Evolutionary conservation across 2,329 filamentous ascomycete species (phyloP).

Genomic region (Monosporascus sp.): DNA sequence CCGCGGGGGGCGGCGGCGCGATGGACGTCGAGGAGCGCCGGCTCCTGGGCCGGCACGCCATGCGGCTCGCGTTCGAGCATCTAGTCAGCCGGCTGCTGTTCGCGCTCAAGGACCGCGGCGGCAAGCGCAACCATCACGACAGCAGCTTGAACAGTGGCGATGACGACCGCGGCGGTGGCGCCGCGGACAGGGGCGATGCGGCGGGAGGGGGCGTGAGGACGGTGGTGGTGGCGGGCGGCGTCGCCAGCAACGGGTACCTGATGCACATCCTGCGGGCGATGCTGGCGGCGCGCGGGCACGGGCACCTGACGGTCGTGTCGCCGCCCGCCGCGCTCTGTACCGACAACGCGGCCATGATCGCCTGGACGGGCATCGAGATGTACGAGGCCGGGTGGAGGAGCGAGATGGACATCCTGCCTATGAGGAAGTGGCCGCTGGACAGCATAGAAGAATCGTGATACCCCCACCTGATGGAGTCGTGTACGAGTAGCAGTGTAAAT

Average conservation of each 20-base stretch:
- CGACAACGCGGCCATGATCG: slow-evolving; percentile 97
- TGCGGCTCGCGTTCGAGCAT: slow-evolving; percentile 85
- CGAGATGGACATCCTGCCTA: slow-evolving; percentile 51
- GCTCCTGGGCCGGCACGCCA: slow-evolving; percentile 64
- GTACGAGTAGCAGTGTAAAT: not conserved
- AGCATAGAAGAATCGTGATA: no score
- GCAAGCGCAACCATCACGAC: not conserved
- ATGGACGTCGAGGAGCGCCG: slow-evolving; percentile 57
- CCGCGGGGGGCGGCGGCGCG: slow-evolving; percentile 14
- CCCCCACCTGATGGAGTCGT: no score
- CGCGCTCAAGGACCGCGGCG: slow-evolving; percentile 43
- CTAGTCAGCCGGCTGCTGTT: slow-evolving; percentile 69
- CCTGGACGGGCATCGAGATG: slow-evolving; percentile 92
- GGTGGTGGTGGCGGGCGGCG: slow-evolving; percentile 82
- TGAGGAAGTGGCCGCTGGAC: slow-evolving; percentile 73
- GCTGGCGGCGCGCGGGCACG: slow-evolving; percentile 62
- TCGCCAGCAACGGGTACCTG: slow-evolving; percentile 80
- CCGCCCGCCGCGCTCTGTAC: slow-evolving; percentile 79
- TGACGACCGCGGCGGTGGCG: slow-evolving; percentile 1
- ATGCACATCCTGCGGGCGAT: slow-evolving; percentile 55
- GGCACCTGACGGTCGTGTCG: slow-evolving; percentile 57
- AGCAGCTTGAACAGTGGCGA: slow-evolving; percentile 22
- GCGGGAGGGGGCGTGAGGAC: slow-evolving; percentile 39
- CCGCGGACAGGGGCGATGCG: slow-evolving; percentile 12
- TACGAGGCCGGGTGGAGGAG: slow-evolving; percentile 70